Evolutionary conservation across 148 eudicot species (phyloP), one percentile per base, ranked within the genome.

Genomic region (Nepenthes gracilis): DNA sequence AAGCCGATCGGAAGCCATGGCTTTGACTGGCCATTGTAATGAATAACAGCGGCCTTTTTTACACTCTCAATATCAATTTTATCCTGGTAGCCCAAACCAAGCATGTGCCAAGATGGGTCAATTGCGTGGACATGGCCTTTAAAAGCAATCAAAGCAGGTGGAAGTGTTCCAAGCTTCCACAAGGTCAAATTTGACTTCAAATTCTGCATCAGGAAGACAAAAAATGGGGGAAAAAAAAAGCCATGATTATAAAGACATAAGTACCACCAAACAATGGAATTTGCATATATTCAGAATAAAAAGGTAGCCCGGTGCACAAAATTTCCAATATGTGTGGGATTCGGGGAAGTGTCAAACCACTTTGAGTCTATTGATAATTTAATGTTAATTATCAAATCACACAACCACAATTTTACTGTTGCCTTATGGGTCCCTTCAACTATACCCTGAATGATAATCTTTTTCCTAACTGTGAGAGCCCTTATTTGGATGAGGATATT

Each of bases 151-250:
- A 94, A 76, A 53, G 99, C 99, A 15, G 99, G 99, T 23, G 97
- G 99, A 23, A 89, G 79, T 47, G 99, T 94, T 67, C 99, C 97
- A 54, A 94, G 97, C 81, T 87, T 94, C 97, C 97, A 94, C 77
- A 94, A 67, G 35, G 95, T 83, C 76, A 94, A 76, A 78, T 89
- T 94, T 60, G 99, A 87, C 70, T 85, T 86, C 74, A 94, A 72
- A 78, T 89, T 94, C 99, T 94, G 87, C 85, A 67, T 9, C 40
- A 43, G 12, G 67, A 33, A 11, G 3, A 49, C 11, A 45, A 45
- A 5, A 6, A 48, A 15, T 33, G 2, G 57, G 23, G 2, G 35
- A 33, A 33, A 50, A 3, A 4, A 23, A 9, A 60, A 15, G 61
- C 34, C 62, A 15, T 11, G 47, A 49, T 49, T 3, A 13, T 38